These are phyloP conservation scores for Phytophthora uliginosa DNA, from an alignment of 352 stramenopile genomes.

Conservation along the genomic window DNA sequence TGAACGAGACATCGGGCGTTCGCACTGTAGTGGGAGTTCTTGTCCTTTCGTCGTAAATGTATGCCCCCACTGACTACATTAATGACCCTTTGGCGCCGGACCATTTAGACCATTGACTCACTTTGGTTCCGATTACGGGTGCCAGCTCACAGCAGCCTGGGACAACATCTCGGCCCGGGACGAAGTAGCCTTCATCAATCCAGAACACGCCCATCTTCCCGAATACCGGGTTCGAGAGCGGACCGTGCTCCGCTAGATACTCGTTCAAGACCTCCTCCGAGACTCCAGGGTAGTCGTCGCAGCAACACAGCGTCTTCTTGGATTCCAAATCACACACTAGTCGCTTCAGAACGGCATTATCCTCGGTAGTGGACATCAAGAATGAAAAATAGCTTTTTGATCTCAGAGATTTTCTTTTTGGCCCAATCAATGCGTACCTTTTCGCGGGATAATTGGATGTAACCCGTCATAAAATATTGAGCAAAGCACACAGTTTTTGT, in stretches of 20 bases:
- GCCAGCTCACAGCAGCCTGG: constrained; percentile 6
- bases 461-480: too few species aligned
- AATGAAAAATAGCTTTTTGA: background rate
- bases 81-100: background rate
- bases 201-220: constrained; percentile 13
- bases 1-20: constrained; percentile 22
- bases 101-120: constrained; percentile 1
- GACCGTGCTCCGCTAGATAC: constrained; percentile 10
- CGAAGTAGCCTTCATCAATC: constrained; percentile 18
- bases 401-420: background rate
- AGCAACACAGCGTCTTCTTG: constrained; percentile 10
- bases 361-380: background rate
- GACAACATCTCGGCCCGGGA: constrained; percentile 4
- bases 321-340: constrained; percentile 13
- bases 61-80: constrained; percentile 13
- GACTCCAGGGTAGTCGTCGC: constrained; percentile 1
- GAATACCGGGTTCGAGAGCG: constrained; percentile 10
- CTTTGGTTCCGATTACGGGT: background rate
- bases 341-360: background rate
- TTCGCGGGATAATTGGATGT: too few species aligned
- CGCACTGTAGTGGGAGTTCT: constrained; percentile 7
- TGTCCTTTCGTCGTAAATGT: constrained; percentile 11
- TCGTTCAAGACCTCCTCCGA: constrained; percentile 8
- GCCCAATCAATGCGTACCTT: too few species aligned
- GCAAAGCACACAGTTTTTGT: background rate